Conservation (phyloP, 2,329 filamentous ascomycete species). For the Cytospora schulzeri region DNA sequence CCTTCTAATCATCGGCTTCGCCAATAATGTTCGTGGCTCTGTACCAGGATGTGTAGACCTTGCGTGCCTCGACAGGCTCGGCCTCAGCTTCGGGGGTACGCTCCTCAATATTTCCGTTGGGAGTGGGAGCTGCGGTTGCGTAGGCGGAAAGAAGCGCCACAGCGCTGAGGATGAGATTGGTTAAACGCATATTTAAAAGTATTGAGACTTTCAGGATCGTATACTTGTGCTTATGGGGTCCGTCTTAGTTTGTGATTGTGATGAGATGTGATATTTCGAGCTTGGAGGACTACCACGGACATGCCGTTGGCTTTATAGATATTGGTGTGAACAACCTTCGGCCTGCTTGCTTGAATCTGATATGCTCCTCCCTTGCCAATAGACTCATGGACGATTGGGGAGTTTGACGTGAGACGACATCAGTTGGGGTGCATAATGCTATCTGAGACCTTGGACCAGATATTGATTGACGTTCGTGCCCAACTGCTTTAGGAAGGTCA, state of each 20-base stretch:
- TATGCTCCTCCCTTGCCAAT: too few species aligned
- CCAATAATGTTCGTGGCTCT: not conserved
- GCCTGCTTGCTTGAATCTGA: too few species aligned
- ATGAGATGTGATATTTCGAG: not conserved
- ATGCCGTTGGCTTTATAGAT: not conserved
- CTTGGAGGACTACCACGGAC: not conserved
- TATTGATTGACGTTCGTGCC: too few species aligned
- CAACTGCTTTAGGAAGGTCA: too few species aligned
- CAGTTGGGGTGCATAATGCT: too few species aligned
- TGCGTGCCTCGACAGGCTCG: not conserved
- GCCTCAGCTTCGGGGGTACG: not conserved
- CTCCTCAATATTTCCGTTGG: not conserved
- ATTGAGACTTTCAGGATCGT: not conserved
- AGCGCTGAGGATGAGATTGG: not conserved
- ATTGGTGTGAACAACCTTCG: too few species aligned
- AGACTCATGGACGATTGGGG: too few species aligned
- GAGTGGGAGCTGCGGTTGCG: not conserved
- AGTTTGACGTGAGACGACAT: too few species aligned
- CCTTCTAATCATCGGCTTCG: not conserved
- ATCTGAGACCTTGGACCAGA: too few species aligned
- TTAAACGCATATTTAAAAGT: not conserved
- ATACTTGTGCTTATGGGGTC: too few species aligned
- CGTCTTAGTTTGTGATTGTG: not conserved
- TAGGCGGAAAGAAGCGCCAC: not conserved
- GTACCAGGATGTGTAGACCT: not conserved